Conservation (phyloP, 2,329 filamentous ascomycete genomes). For the Huntiella savannae region DNA sequence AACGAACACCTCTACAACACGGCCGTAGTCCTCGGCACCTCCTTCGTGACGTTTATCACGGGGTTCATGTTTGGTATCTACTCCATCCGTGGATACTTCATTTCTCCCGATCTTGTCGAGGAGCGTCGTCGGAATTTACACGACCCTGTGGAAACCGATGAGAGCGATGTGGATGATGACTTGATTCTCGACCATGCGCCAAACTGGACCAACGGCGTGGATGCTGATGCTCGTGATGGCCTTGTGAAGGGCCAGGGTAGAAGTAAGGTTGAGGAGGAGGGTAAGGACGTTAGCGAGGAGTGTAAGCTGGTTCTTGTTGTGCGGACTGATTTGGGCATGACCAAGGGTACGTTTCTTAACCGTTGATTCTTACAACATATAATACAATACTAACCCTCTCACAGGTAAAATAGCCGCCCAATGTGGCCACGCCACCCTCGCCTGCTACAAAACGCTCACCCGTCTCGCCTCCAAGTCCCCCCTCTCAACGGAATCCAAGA, state of each 20-base stretch:
- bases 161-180: conserved; percentile 47
- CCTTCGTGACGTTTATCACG: conserved; percentile 51
- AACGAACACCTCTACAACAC: conserved; percentile 25
- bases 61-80: conserved; percentile 74
- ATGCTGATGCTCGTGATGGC: conserved; percentile 39
- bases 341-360: conserved; percentile 48
- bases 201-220: conserved; percentile 44
- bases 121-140: conserved; percentile 35
- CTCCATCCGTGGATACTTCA: conserved; percentile 39
- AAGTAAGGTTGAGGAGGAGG: conserved; percentile 16
- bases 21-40: conserved; percentile 51
- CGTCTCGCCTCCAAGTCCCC: conserved; percentile 31
- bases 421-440: conserved; percentile 86
- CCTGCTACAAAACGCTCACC: conserved; percentile 78
- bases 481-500: conserved; percentile 32
- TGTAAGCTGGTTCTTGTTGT: conserved; percentile 91
- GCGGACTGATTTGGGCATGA: conserved; percentile 89
- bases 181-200: conserved; percentile 44
- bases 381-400: neutral
- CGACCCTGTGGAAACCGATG: conserved; percentile 49
- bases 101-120: conserved; percentile 35
- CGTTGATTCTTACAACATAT: neutral
- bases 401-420: conserved; percentile 93
- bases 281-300: conserved; percentile 43
- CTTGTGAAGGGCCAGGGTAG: conserved; percentile 23